phyloP scores from a whole-genome alignment of 495 filamentous ascomycete species.

The Coniosporium apollinis region DNA sequence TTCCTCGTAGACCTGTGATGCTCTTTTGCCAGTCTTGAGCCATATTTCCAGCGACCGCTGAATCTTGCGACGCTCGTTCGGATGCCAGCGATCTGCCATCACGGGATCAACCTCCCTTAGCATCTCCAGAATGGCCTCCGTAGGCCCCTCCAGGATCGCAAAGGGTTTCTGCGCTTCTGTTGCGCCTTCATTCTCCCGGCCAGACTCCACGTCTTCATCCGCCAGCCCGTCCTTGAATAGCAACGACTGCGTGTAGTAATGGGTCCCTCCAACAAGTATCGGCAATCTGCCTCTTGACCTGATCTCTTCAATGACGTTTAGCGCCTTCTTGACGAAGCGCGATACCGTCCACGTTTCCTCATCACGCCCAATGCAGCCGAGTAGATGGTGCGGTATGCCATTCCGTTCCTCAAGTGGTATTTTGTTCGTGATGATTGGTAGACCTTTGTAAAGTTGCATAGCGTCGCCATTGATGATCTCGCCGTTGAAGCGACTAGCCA shows the following conservation, averaged over 20 bases:
- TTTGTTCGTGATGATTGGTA: conserved; percentile 95
- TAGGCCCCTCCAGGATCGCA: conserved; percentile 54
- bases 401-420: conserved; percentile 56
- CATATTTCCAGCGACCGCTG: conserved; percentile 79
- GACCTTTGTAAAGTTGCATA: conserved; percentile 92
- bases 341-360: conserved; percentile 72
- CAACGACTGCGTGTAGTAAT: conserved; percentile 83
- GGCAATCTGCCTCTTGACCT: conserved; percentile 59
- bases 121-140: conserved; percentile 51
- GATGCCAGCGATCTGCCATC: conserved; percentile 89
- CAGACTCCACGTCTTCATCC: conserved; percentile 17
- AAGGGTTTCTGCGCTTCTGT: conserved; percentile 30
- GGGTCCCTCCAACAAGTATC: conserved; percentile 84
- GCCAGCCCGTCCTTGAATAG: conserved; percentile 57
- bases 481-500: conserved; percentile 71
- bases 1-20: conserved; percentile 77
- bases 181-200: conserved; percentile 7
- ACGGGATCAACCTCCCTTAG: conserved; percentile 67
- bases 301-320: conserved; percentile 59
- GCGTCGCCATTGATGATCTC: conserved; percentile 97
- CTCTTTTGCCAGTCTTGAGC: conserved; percentile 55
- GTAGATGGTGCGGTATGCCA: conserved; percentile 75
- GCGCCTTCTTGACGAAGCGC: conserved; percentile 51
- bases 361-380: conserved; percentile 55
- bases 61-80: conserved; percentile 80